Conservation (phyloP, 2,329 filamentous ascomycete genomes). For the Ophiostoma perfectum region DNA sequence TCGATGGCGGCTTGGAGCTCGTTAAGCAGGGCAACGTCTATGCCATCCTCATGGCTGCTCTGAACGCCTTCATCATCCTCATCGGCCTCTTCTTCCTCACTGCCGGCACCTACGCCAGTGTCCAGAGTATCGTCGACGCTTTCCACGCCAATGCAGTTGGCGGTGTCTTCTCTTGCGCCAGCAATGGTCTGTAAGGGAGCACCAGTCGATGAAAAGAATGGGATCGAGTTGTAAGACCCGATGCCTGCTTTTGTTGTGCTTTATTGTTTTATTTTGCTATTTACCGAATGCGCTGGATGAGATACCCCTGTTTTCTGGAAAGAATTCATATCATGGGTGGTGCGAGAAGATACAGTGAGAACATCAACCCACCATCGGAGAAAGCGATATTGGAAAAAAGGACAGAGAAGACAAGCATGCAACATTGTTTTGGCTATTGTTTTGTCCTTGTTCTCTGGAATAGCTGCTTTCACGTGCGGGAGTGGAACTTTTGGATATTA, state of each 20-base stretch:
- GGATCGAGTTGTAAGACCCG: not conserved
- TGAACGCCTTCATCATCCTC: slow-evolving; percentile 69
- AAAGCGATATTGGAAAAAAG: not conserved
- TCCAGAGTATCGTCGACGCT: slow-evolving; percentile 68
- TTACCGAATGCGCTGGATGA: not conserved
- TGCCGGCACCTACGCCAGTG: slow-evolving; percentile 73
- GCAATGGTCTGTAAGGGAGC: slow-evolving; percentile 54
- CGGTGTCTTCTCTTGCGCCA: slow-evolving; percentile 67
- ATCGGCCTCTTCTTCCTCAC: slow-evolving; percentile 77
- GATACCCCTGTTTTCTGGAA: slow-evolving; percentile 6
- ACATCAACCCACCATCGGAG: not conserved
- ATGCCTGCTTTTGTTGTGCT: not conserved
- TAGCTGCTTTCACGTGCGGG: not conserved
- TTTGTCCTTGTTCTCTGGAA: not conserved
- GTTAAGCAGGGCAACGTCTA: slow-evolving; percentile 48
- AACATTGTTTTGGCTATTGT: not conserved
- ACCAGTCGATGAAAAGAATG: not conserved
- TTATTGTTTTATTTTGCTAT: slow-evolving; percentile 9
- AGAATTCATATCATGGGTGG: slow-evolving; percentile 1
- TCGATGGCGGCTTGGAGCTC: slow-evolving; percentile 52
- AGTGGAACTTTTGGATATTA: not conserved
- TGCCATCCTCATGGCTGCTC: slow-evolving; percentile 48
- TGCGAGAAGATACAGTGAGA: slow-evolving; percentile 7
- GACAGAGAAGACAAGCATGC: not conserved
- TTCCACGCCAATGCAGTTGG: slow-evolving; percentile 61